Base-by-base conservation (phyloP, 176 grass and related monocot genomes). In the Cenchrus purpureus region DNA sequence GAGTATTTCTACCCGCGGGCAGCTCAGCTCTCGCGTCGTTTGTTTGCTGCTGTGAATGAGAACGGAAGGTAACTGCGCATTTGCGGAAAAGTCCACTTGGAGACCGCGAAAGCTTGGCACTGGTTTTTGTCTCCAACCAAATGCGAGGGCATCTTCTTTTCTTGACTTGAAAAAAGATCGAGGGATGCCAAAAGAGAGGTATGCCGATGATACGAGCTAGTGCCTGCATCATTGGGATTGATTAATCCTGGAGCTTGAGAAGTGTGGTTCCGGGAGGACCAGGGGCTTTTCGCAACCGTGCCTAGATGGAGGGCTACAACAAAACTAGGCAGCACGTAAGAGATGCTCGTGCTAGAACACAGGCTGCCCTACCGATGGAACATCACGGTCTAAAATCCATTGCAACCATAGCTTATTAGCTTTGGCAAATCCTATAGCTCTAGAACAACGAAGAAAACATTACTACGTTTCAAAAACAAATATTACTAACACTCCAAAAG, bases 81-180 rank as follows among this genome's bases (percentile, higher is more conserved):
- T 2, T 16, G 57, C 11, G 25, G 1, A 59, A 65, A 65, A 34
- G 5, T 60, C 87, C 75, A 84, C 20, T 32, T 28, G 49, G 67
- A 88, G 53, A 67, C 79, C 55, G 54, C 62, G 53, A 75, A 84
- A 79, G 61, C n/a, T 49, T 49, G 61, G 20, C 77, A 65, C 77
- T n/a, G 62, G 40, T 40, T 29, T 63, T 50, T 67, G 71, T 40
- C 76, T 43, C 31, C 68, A 34, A 7, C 34, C 68, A 71, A 45
- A 63, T 45, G 83, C 10, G 48, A 48, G 48, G 79, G 83, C 83
- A 78, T 85, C 69, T 80, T 15, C 29, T 56, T 46, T 13, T 74
- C 63, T 81, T 89, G 71, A 64, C 62, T 16, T n/a, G 54, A 56
- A 4, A 5, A 9, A n/a, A 12, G 77, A 68, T 63, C 9, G 53